Evolutionary conservation across 495 filamentous ascomycete species (phyloP).

Genomic region (Annulohypoxylon maeteangense): DNA sequence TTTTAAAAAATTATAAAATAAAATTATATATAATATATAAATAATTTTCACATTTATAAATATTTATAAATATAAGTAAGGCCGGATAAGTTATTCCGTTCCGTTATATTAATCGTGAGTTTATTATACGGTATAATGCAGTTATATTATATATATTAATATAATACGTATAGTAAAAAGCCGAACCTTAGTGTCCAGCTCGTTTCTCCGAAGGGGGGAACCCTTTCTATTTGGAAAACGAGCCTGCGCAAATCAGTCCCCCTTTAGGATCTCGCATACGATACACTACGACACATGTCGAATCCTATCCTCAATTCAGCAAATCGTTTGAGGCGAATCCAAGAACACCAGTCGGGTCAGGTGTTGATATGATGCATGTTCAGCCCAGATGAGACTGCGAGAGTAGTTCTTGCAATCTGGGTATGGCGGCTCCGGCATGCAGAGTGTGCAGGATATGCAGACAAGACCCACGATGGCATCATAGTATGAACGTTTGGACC

Average conservation of each 20-base stretch:
- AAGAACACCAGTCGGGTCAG: slow-evolving; percentile 36
- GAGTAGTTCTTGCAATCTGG: not conserved
- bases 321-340: slow-evolving; percentile 24
- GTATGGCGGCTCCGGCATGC: slow-evolving; percentile 38
- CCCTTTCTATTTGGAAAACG: slow-evolving; percentile 21
- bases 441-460: slow-evolving; percentile 19
- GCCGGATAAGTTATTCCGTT: too few relatives aligned
- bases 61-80: too few relatives aligned
- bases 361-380: slow-evolving; percentile 29
- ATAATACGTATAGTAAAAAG: too few relatives aligned
- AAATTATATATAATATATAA: too few relatives aligned
- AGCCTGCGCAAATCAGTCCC: slow-evolving; percentile 27
- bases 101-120: too few relatives aligned
- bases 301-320: slow-evolving; percentile 35
- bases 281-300: slow-evolving; percentile 40
- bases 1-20: too few relatives aligned
- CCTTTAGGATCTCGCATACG: slow-evolving; percentile 31
- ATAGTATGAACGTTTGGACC: slow-evolving; percentile 30
- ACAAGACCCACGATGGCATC: slow-evolving; percentile 43
- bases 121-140: too few relatives aligned
- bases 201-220: slow-evolving; percentile 13
- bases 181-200: too few relatives aligned
- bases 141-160: too few relatives aligned
- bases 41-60: too few relatives aligned
- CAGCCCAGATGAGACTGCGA: not conserved